Base-by-base conservation (phyloP, 2,329 filamentous ascomycete species). In the Trichoderma polysporum region DNA sequence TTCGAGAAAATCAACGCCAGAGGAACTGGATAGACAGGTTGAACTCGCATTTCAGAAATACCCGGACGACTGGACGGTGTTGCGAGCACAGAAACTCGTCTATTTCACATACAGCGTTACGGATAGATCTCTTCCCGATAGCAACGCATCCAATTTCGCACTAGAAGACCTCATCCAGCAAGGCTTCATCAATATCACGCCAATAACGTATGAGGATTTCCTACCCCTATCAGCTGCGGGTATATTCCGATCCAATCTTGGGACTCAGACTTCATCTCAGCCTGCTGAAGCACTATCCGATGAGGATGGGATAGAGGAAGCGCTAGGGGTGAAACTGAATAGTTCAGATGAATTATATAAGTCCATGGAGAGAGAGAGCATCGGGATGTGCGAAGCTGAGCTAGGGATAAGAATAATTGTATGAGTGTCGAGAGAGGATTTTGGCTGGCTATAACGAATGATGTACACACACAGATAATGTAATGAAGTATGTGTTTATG, bases 121-220 rank as follows among this genome's bases (percentile, higher is more conserved):
- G 68, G 62, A 0, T 64, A 66, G 5, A 31, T 68, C 6, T 47
- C 66, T 2, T 54, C 66, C 15, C 1, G n/a, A 10, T 35, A 3
- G 10, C 33, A 3, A 17, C n/a, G 29, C 53, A 2, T 12, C 12
- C 19, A 25, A 49, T 6, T 13, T 25, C 1, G 22, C 67, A 1
- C 22, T 81, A 1, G 72, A 78, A 1, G 53, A 72, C 0, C 74
- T 83, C 1, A 59, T 84, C 1, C 63, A 70, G 2, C 58, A 73
- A 0, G 76, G 77, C 0, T 29, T 76, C 3, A 41, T 85, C 0
- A 70, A 76, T 45, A 76, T 75, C 5, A 71, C 77, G 3, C 81
- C 84, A 2, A 78, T 86, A 19, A 84, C 80, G 0, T 86, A 86
- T 66, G 84, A 86, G 66, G 84, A 86, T 63, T 86, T 86, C 56